A percentile compares a stretch with the other conserved stretches of the same genome.
These are phyloP conservation scores for Crucibulum laeve DNA, from an alignment of 768 basidiomycete species.

Conservation along the genomic window DNA sequence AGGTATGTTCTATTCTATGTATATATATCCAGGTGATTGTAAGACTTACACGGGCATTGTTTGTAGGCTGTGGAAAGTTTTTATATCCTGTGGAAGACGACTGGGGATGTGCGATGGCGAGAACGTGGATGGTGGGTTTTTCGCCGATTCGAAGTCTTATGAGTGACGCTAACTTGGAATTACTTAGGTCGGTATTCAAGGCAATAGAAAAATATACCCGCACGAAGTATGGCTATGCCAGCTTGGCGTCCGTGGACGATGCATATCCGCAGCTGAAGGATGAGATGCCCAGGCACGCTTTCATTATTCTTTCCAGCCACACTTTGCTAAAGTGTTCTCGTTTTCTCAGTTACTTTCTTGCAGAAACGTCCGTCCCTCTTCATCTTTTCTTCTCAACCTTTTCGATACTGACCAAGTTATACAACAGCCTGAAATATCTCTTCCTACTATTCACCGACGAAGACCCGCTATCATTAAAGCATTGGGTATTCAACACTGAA, in stretches of 20 bases:
- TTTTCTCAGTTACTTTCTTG: conserved; percentile 34
- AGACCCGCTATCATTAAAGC: conserved; percentile 47
- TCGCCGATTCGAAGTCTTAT: neutral
- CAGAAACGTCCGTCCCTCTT: conserved; percentile 30
- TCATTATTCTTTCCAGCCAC: neutral
- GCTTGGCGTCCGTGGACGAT: conserved; percentile 30
- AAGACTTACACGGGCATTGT: conserved; percentile 1
- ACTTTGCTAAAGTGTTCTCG: neutral
- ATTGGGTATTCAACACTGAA: conserved; percentile 62
- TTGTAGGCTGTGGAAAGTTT: conserved; percentile 48
- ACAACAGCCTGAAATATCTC: conserved; percentile 62
- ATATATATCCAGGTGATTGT: neutral
- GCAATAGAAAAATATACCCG: conserved; percentile 44
- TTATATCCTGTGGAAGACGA: conserved; percentile 50
- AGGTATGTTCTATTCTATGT: conserved; percentile 30
- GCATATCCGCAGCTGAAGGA: conserved; percentile 25
- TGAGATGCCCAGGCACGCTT: conserved; percentile 49
- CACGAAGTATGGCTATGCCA: conserved; percentile 43
- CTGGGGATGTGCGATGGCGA: conserved; percentile 45
- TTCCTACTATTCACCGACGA: conserved; percentile 64
- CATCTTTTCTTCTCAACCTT: neutral
- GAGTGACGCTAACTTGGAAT: neutral
- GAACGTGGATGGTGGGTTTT: conserved; percentile 42
- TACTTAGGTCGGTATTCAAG: conserved; percentile 35
- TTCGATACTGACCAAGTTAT: conserved; percentile 1